Evolutionary conservation across 805 yeast species (phyloP), one percentile per base, ranked within the genome.

Genomic region (Saturnispora silvae): DNA sequence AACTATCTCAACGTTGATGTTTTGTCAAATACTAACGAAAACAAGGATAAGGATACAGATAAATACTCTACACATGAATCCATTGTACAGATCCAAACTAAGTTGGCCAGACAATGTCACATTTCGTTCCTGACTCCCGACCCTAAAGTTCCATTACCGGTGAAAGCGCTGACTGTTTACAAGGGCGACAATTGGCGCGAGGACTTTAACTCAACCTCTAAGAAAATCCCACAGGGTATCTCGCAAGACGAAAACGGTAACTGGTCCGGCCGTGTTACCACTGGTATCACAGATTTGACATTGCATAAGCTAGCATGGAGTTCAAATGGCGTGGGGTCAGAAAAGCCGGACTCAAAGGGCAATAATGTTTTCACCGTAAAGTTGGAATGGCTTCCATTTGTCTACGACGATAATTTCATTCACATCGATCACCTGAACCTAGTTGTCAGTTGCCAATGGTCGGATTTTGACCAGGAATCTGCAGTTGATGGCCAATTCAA

Each of bases 301-400:
- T 51, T 85, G 40, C 81, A 80, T 55, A 82, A 79, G 50, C 57
- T 79, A 20, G 65, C 68, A 46, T 77, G 84, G 77, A 61, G 68
- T 4, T 64, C 65, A 34, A 48, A 63, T 1, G 35, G 38, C 3
- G 31, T 33, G 2, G 32, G 35, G 4, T 27, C 28, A 4, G 22
- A 27, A 9, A 27, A 13, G 8, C 19, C 29, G n/a, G 6, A 16
- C 5, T n/a, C n/a, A n/a, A n/a, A n/a, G n/a, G 39, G 31, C 11
- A 25, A 15, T 18, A 41, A 42, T 28, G 49, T 48, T 5, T 79
- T 72, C 49, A 81, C 70, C 45, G 42, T 84, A 31, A 81, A 78
- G 3, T 47, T 84, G 34, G 81, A 81, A 50, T 84, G 94, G 94
- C 61, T 80, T 24, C 94, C 94, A 4, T 67, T 67, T 37, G 60